These are phyloP conservation scores for Isoetes taiwanensis DNA, from an alignment of 75 land plant genomes.

Conservation along the genomic window DNA sequence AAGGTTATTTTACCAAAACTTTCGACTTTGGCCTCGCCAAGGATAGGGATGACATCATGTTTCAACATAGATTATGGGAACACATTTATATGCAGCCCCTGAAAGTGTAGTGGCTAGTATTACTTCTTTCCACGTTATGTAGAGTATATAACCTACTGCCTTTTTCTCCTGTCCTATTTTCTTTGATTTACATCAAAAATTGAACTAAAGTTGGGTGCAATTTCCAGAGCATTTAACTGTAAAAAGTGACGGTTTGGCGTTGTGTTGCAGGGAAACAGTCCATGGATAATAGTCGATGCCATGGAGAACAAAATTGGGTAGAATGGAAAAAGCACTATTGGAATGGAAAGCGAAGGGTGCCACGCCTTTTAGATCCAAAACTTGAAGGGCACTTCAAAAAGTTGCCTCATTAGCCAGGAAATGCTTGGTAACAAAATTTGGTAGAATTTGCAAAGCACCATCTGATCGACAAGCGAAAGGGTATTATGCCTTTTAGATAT, in stretches of 20 bases:
- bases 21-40: no score
- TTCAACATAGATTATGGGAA: no score
- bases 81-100: no score
- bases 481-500: no score
- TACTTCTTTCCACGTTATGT: no score
- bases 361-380: constrained; percentile 31
- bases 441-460: constrained; percentile 17
- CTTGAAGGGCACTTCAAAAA: constrained; percentile 30
- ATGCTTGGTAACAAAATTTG: constrained; percentile 19
- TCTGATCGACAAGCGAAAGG: constrained; percentile 13
- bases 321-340: constrained; percentile 42
- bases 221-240: constrained; percentile 17
- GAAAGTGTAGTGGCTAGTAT: no score
- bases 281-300: constrained; percentile 38
- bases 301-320: constrained; percentile 33
- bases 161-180: no score
- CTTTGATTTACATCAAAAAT: no score
- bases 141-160: no score
- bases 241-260: constrained; percentile 21
- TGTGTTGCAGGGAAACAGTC: constrained; percentile 17
- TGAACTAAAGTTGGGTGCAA: not conserved
- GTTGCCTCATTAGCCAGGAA: no score
- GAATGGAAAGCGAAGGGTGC: constrained; percentile 22
- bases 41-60: no score
- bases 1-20: no score